Conservation (phyloP, 2,329 filamentous ascomycete species). For the Diaporthe sp. region DNA sequence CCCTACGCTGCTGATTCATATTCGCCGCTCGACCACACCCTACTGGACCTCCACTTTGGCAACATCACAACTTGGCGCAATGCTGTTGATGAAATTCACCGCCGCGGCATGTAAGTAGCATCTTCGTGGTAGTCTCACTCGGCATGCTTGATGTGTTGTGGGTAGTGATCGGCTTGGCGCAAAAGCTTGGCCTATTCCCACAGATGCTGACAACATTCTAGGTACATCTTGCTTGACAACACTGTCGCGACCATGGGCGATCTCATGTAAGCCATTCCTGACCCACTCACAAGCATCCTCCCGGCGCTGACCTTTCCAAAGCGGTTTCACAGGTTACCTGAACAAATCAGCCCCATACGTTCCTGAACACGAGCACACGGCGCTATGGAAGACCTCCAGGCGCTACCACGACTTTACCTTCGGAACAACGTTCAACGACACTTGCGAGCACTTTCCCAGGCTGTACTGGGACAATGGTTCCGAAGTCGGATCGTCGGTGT, state of each 20-base stretch:
- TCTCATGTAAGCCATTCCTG: constrained; percentile 51
- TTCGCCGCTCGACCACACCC: constrained; percentile 70
- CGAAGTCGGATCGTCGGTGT: constrained; percentile 62
- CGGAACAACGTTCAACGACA: constrained; percentile 65
- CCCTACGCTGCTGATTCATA: constrained; percentile 76
- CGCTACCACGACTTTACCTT: constrained; percentile 70
- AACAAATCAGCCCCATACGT: constrained; percentile 70
- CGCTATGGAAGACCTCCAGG: constrained; percentile 66
- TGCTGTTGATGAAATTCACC: constrained; percentile 71
- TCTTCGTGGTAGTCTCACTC: background rate
- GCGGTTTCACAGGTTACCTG: constrained; percentile 70
- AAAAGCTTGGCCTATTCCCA: constrained; percentile 23
- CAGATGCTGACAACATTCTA: constrained; percentile 26
- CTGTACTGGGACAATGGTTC: constrained; percentile 72
- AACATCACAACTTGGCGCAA: constrained; percentile 70
- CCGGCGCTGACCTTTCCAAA: constrained; percentile 47
- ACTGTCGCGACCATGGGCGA: constrained; percentile 76
- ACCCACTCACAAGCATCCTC: constrained; percentile 30
- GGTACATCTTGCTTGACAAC: constrained; percentile 68
- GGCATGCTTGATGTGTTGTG: background rate
- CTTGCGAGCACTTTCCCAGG: constrained; percentile 66
- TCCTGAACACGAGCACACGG: constrained; percentile 66
- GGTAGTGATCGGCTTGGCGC: constrained; percentile 8
- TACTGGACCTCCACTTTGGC: constrained; percentile 74
- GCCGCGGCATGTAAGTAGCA: constrained; percentile 72